Conservation (phyloP, 2,329 filamentous ascomycete genomes). For the Trichoderma lentiforme region DNA sequence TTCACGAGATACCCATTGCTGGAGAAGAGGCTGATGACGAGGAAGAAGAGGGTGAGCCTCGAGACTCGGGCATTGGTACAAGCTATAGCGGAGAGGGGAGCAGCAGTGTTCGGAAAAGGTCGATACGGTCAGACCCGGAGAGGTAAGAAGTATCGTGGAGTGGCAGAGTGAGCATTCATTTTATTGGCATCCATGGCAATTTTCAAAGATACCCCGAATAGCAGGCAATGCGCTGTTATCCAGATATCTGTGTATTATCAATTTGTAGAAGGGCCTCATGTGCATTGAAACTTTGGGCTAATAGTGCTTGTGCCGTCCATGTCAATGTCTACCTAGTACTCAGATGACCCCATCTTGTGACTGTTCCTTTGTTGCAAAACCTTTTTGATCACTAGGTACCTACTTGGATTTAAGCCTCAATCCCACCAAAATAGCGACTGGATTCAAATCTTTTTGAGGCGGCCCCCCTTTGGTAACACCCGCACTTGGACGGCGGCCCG, state of each 20-base stretch:
- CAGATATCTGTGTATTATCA: background rate
- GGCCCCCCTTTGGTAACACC: background rate
- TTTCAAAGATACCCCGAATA: background rate
- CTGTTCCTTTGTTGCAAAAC: background rate
- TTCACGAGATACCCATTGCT: conserved; percentile 35
- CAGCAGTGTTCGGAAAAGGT: conserved; percentile 31
- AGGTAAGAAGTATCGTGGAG: background rate
- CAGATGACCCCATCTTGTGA: background rate
- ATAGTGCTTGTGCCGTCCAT: background rate
- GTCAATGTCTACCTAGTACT: background rate
- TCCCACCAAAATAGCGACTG: background rate
- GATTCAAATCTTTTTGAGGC: background rate
- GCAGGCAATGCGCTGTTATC: background rate
- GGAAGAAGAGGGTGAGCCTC: conserved; percentile 33
- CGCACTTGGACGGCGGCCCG: background rate
- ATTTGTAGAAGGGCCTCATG: background rate
- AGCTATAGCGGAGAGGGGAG: conserved; percentile 45
- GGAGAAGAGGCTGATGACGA: conserved; percentile 48
- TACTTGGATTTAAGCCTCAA: background rate
- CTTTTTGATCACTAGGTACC: background rate
- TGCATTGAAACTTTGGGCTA: background rate
- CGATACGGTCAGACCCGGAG: conserved; percentile 26
- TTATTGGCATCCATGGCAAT: background rate
- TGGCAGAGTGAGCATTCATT: background rate
- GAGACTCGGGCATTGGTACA: conserved; percentile 53